These are phyloP conservation scores for Craterostigma plantagineum DNA, from an alignment of 257 asterid species.

Conservation along the genomic window DNA sequence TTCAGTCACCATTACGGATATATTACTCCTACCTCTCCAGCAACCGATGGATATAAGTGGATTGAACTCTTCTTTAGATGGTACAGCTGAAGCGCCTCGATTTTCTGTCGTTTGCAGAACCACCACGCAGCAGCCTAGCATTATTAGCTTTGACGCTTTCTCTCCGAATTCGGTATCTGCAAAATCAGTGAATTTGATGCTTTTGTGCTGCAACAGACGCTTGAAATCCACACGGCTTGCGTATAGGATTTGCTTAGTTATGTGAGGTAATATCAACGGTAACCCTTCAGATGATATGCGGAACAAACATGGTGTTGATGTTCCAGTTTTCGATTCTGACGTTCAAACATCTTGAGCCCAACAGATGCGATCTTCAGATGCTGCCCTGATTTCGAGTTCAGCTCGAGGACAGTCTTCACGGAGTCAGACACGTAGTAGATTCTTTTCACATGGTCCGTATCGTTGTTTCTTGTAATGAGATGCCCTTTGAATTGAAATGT, in stretches of 20 bases:
- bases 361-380: slow-evolving; percentile 91
- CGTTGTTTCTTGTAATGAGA: slow-evolving; percentile 68
- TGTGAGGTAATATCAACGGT: slow-evolving; percentile 72
- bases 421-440: slow-evolving; percentile 63
- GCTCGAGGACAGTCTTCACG: slow-evolving; percentile 67
- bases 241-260: slow-evolving; percentile 60
- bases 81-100: slow-evolving; percentile 16
- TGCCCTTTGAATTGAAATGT: slow-evolving; percentile 79
- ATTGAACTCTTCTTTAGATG: slow-evolving; percentile 27
- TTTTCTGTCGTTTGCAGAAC: slow-evolving; percentile 40
- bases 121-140: slow-evolving; percentile 76
- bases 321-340: slow-evolving; percentile 76
- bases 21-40: slow-evolving; percentile 42
- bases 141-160: slow-evolving; percentile 49
- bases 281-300: slow-evolving; percentile 96
- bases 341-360: slow-evolving; percentile 93
- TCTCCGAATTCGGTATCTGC: slow-evolving; percentile 39
- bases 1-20: slow-evolving; percentile 71
- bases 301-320: slow-evolving; percentile 57
- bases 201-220: slow-evolving; percentile 65
- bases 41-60: slow-evolving; percentile 4
- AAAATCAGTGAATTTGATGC: slow-evolving; percentile 57
- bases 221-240: slow-evolving; percentile 63
- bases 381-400: slow-evolving; percentile 67
- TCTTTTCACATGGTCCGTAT: slow-evolving; percentile 64